Conservation (phyloP, 176 grass and related monocot species). For the Oryza meridionalis region DNA sequence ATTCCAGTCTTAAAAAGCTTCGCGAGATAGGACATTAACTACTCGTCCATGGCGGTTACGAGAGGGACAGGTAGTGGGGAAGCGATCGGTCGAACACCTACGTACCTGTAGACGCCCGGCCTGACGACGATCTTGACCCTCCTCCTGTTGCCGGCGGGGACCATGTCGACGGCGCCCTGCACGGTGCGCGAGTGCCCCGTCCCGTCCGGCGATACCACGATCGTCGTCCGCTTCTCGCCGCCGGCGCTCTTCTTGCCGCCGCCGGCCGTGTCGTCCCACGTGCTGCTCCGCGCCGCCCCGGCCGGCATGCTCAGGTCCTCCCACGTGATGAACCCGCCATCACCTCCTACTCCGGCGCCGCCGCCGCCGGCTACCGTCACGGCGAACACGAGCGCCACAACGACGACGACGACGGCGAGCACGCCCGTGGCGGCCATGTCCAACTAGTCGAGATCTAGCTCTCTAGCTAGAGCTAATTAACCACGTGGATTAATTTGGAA, state of each 20-base stretch:
- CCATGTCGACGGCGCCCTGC: slow-evolving; percentile 91
- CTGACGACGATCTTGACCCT: slow-evolving; percentile 79
- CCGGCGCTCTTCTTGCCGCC: slow-evolving; percentile 6
- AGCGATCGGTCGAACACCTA: not conserved
- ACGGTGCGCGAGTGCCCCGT: slow-evolving; percentile 76
- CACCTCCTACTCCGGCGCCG: not conserved
- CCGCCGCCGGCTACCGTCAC: not conserved
- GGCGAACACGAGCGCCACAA: not conserved
- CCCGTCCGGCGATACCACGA: slow-evolving; percentile 80
- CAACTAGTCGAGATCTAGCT: not conserved
- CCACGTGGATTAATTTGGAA: not conserved
- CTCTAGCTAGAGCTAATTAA: no score
- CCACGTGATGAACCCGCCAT: slow-evolving; percentile 74
- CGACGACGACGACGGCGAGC: not conserved
- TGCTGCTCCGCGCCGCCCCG: slow-evolving; percentile 14
- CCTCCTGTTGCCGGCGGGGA: slow-evolving; percentile 66
- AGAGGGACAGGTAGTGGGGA: not conserved
- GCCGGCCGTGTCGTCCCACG: not conserved
- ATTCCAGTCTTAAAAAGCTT: not conserved
- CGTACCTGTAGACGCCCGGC: slow-evolving; percentile 77
- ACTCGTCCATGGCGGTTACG: slow-evolving; percentile 25
- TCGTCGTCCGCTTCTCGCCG: slow-evolving; percentile 12
- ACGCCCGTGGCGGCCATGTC: slow-evolving; percentile 10
- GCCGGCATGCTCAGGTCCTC: slow-evolving; percentile 57
- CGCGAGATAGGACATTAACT: slow-evolving; percentile 19